Conservation (phyloP, 2,329 filamentous ascomycete species). For the Phyllosticta capitalensis region DNA sequence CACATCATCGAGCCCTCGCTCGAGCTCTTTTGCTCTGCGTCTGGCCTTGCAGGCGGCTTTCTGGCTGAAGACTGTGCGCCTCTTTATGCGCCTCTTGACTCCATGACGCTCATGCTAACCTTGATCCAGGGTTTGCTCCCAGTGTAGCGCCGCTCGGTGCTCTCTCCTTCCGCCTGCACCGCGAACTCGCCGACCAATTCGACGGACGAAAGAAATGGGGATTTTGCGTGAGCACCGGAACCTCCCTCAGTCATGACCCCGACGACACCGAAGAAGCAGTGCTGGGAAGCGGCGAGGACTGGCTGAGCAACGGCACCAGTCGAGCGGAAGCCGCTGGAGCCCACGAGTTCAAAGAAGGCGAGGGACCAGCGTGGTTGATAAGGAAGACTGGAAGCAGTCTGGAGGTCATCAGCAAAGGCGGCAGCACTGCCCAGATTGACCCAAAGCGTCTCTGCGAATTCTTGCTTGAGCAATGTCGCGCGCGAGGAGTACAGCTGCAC, state of each 20-base stretch:
- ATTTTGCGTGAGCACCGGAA: conserved; percentile 48
- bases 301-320: conserved; percentile 56
- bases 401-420: conserved; percentile 52
- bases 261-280: conserved; percentile 27
- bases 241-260: conserved; percentile 43
- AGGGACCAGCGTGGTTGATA: conserved; percentile 50
- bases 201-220: conserved; percentile 51
- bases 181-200: conserved; percentile 47
- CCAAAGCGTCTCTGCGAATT: conserved; percentile 57
- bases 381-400: conserved; percentile 45
- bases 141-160: conserved; percentile 49
- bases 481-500: conserved; percentile 55
- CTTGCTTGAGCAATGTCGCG: conserved; percentile 48
- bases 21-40: conserved; percentile 62
- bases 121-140: conserved; percentile 44
- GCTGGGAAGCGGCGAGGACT: conserved; percentile 49
- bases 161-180: conserved; percentile 62
- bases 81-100: background rate
- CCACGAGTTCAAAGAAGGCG: conserved; percentile 21
- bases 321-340: conserved; percentile 43
- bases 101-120: background rate
- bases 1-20: conserved; percentile 49
- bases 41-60: conserved; percentile 65
- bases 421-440: conserved; percentile 59
- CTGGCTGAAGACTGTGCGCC: conserved; percentile 55